These are phyloP conservation scores for Chenopodium album DNA, from an alignment of 148 eudicot species.

Conservation along the genomic window DNA sequence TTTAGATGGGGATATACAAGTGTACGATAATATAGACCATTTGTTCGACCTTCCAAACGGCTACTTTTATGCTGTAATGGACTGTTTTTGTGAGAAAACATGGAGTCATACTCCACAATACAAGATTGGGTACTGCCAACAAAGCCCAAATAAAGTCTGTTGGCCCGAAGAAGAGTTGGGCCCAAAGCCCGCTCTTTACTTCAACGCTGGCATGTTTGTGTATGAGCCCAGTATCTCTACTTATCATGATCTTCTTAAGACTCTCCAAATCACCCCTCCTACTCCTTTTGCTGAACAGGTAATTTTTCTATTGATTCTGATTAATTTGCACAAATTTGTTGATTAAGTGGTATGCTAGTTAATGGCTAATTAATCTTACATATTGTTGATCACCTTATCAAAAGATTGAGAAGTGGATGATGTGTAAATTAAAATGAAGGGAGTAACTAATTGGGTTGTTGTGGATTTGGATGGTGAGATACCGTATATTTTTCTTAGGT, in stretches of 20 bases:
- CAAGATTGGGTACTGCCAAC: constrained; percentile 42
- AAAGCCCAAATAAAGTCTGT: constrained; percentile 33
- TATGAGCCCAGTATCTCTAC: constrained; percentile 35
- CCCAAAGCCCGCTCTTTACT: constrained; percentile 40
- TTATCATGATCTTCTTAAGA: constrained; percentile 27
- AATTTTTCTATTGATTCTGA: too few species aligned
- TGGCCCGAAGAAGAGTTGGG: constrained; percentile 40
- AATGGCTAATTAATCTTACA: too few species aligned
- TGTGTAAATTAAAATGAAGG: too few species aligned
- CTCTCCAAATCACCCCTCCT: constrained; percentile 38
- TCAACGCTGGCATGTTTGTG: constrained; percentile 50
- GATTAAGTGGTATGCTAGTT: too few species aligned
- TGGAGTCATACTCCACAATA: constrained; percentile 45
- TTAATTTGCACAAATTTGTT: too few species aligned
- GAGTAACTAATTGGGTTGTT: too few species aligned
- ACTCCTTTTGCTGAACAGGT: constrained; percentile 55
- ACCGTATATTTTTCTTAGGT: too few species aligned
- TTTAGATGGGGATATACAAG: constrained; percentile 49
- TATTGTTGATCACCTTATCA: too few species aligned
- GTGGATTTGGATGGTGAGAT: too few species aligned
- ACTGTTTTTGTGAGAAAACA: constrained; percentile 47
- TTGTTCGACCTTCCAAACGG: constrained; percentile 41
- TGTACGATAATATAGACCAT: constrained; percentile 45
- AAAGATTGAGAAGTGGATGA: too few species aligned
- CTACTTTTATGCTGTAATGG: constrained; percentile 44